A percentile compares a stretch with the other conserved stretches of the same genome.
Evolutionary conservation across 2,329 filamentous ascomycete species (phyloP).

Genomic region (Fusarium poae): DNA sequence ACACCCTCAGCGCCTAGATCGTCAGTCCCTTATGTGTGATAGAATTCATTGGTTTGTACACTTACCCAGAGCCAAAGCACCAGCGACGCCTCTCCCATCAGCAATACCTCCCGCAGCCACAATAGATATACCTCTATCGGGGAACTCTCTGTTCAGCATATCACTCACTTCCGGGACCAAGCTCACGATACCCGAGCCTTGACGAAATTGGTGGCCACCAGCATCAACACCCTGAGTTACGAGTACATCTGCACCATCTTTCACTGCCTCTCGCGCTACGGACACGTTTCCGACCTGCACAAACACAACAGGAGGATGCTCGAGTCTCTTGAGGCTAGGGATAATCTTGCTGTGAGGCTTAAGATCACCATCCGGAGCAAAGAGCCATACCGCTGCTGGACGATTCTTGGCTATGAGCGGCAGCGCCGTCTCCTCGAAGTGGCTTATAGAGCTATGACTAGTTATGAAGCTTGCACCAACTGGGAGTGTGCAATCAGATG

Average conservation of each 20-base stretch:
- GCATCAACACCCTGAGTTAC: conserved; percentile 75
- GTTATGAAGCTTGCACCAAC: conserved; percentile 71
- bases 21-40: not conserved
- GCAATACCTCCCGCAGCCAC: conserved; percentile 72
- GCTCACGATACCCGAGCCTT: conserved; percentile 66
- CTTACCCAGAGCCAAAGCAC: conserved; percentile 67
- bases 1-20: conserved; percentile 58
- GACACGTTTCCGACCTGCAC: conserved; percentile 72
- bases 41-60: not conserved
- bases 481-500: conserved; percentile 62
- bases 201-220: conserved; percentile 71
- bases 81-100: conserved; percentile 67
- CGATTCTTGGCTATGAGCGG: conserved; percentile 65
- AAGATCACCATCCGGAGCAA: conserved; percentile 66
- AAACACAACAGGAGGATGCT: conserved; percentile 62
- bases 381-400: conserved; percentile 75
- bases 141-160: conserved; percentile 57
- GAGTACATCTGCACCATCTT: conserved; percentile 67
- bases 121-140: conserved; percentile 55
- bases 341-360: conserved; percentile 57
- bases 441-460: conserved; percentile 58
- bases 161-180: conserved; percentile 70
- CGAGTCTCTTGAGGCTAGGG: conserved; percentile 50
- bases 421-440: conserved; percentile 60
- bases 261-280: conserved; percentile 64